Evolutionary conservation across 2,329 filamentous ascomycete species (phyloP).

Genomic region (Curvularia spicifera): DNA sequence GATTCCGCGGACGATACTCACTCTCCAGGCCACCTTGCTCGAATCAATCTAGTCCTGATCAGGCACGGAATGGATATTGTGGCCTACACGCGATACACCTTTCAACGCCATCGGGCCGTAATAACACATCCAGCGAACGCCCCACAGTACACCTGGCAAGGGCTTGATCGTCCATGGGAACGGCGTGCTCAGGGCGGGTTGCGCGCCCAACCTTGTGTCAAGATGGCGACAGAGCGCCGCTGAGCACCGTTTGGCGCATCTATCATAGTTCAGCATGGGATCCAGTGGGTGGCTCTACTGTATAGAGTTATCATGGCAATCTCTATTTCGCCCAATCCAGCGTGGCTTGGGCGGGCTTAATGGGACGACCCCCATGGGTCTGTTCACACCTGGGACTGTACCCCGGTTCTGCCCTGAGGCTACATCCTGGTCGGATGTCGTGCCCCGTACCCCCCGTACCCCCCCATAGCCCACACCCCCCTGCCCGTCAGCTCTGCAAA

Average conservation of each 20-base stretch:
- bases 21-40: too few relatives aligned
- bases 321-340: conserved; percentile 31
- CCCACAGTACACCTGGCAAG: too few relatives aligned
- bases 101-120: too few relatives aligned
- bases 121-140: too few relatives aligned
- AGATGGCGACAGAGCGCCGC: background rate
- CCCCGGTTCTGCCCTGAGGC: conserved; percentile 37
- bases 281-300: conserved; percentile 20
- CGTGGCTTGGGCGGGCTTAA: conserved; percentile 34
- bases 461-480: conserved; percentile 16
- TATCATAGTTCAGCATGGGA: conserved; percentile 2
- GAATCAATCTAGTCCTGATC: too few relatives aligned
- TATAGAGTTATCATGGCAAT: conserved; percentile 16
- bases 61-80: too few relatives aligned
- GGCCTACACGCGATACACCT: too few relatives aligned
- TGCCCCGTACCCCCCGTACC: conserved; percentile 35
- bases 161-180: too few relatives aligned
- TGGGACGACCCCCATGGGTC: conserved; percentile 38
- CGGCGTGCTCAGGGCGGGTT: too few relatives aligned
- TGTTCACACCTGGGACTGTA: conserved; percentile 36
- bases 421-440: conserved; percentile 38
- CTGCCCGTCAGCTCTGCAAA: conserved; percentile 38
- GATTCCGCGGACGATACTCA: too few relatives aligned
- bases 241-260: background rate
- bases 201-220: background rate